Evolutionary conservation across 306 rosid species (phyloP).

Genomic region (Trifolium pratense): DNA sequence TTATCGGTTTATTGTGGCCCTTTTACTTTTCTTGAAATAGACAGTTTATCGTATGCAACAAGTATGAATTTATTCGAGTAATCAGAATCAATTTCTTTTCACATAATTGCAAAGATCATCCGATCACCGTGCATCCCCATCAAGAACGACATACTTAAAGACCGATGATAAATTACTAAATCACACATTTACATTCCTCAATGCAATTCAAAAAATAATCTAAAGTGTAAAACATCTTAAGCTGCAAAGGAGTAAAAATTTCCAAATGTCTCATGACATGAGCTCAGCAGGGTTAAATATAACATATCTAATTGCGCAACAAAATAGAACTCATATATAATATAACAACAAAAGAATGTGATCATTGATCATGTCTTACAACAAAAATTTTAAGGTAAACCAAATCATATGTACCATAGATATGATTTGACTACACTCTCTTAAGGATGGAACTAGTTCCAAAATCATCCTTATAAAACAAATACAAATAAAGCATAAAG

Average conservation of each 20-base stretch:
- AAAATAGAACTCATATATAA: slow-evolving; percentile 23
- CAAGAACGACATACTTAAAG: background rate
- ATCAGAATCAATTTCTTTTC: background rate
- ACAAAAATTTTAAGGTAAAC: slow-evolving; percentile 42
- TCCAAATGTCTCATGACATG: background rate
- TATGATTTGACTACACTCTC: slow-evolving; percentile 42
- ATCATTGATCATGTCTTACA: slow-evolving; percentile 24
- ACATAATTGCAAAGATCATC: background rate
- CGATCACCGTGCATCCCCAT: background rate
- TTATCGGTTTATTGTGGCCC: slow-evolving; percentile 15
- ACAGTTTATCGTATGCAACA: slow-evolving; percentile 2
- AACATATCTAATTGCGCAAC: background rate
- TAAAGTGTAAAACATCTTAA: background rate
- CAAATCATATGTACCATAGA: slow-evolving; percentile 41
- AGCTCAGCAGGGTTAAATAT: background rate
- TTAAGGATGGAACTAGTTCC: slow-evolving; percentile 33
- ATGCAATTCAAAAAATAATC: background rate
- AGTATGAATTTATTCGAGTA: background rate
- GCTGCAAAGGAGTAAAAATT: background rate
- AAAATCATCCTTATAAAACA: slow-evolving; percentile 41
- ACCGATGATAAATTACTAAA: too few relatives aligned
- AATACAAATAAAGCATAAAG: slow-evolving; percentile 23
- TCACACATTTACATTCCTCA: too few relatives aligned
- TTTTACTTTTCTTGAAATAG: slow-evolving; percentile 6
- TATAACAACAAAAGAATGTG: slow-evolving; percentile 24